Base-by-base conservation (phyloP, 345 rosid genomes). In the Streptanthus diversifolius region DNA sequence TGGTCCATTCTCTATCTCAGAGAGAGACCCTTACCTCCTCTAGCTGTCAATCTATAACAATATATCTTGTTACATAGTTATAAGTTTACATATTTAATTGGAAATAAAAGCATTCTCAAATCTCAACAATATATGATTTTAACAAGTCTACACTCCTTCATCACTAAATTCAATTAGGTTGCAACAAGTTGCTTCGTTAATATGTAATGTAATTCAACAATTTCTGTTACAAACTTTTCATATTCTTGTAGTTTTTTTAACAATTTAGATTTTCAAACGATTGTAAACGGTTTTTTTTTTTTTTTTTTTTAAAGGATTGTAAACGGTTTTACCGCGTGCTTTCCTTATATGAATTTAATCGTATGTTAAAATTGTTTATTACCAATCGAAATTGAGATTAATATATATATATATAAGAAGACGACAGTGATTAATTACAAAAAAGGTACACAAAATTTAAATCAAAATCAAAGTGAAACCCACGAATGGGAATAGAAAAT, bases 1-100 rank as follows among this genome's bases (percentile, higher is more conserved):
- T 76, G 80, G 75, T 70, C 80, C 80, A 76, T 76, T 45, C 66
- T 70, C 75, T 76, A 70, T 54, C 40, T 70, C 51, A 17, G 51
- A 75, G 74, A 75, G 58, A 62, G 68, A 66, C 73, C 68, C 68
- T 73, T 64, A 56, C 49, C 62, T 41, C 32, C 51, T 55, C 45
- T 70, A 76, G 75, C 71, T 76, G 75, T 70, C 80, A 47, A 55
- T 67, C 30, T 60, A 30, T 61, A 18, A 66, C 36, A 48, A 39
- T 75, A 52, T 32, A 39, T 75, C 17, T 67, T 47, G 24, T 45
- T 49, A 51, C 15, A 27, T 65, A 24, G 53, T 3, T 22, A 32
- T 66, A 45, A 7, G 3, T 35, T 43, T 45, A 15, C 0, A 29
- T 29, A 29, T 73, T 29, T 55, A 49, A n/a, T 51, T 75, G 41